Evolutionary conservation across 2,329 filamentous ascomycete genomes (phyloP).

Genomic region (Aspergillus sp.): DNA sequence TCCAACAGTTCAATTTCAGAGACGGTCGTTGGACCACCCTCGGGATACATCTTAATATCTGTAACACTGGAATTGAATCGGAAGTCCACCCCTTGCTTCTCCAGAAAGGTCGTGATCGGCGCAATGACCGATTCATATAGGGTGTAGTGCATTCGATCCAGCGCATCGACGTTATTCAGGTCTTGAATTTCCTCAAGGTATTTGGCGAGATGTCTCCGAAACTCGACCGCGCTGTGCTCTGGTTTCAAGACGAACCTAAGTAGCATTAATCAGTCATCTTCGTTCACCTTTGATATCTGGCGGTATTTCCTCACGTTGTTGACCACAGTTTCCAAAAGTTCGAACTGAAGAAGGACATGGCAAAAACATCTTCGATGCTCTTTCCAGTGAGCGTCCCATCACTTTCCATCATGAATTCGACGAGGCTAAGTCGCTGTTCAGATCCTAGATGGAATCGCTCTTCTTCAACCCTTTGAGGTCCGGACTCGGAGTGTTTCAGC

Average conservation of each 20-base stretch:
- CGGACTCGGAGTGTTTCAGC: not conserved
- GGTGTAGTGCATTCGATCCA: slow-evolving; percentile 19
- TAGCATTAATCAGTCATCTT: no score
- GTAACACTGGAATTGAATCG: slow-evolving; percentile 18
- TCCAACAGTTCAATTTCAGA: slow-evolving; percentile 21
- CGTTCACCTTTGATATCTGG: no score
- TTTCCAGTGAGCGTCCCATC: slow-evolving; percentile 20
- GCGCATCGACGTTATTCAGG: slow-evolving; percentile 13
- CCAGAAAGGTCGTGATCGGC: slow-evolving; percentile 18
- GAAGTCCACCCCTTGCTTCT: slow-evolving; percentile 21
- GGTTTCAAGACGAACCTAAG: slow-evolving; percentile 15
- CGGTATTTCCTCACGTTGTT: slow-evolving; percentile 8
- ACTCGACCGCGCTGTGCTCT: slow-evolving; percentile 18
- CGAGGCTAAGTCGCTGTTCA: slow-evolving; percentile 13
- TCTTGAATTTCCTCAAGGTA: slow-evolving; percentile 17
- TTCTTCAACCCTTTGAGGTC: slow-evolving; percentile 4
- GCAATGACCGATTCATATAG: slow-evolving; percentile 21
- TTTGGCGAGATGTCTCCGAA: slow-evolving; percentile 17
- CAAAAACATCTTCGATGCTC: slow-evolving; percentile 24
- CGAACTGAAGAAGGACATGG: slow-evolving; percentile 13
- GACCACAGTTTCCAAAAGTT: slow-evolving; percentile 20
- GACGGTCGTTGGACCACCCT: slow-evolving; percentile 21
- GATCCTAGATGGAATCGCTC: slow-evolving; percentile 6
- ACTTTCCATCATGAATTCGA: slow-evolving; percentile 12
- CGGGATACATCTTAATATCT: slow-evolving; percentile 14